Evolutionary conservation across 371 early-diverging fungal species (phyloP).

Genomic region (Mortierella sp.): DNA sequence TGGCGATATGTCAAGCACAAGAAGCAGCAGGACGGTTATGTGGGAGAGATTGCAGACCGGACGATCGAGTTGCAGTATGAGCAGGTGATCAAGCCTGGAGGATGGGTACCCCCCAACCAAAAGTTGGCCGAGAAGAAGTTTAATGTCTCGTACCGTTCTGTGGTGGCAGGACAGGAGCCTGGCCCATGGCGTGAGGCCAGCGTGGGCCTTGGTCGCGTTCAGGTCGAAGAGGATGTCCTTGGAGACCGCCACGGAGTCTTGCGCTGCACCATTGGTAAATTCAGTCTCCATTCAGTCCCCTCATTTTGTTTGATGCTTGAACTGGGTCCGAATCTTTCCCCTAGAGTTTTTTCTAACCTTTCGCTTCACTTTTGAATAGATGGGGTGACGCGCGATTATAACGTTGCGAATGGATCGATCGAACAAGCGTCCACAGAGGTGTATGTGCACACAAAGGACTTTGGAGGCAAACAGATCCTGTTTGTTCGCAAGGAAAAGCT

Average conservation of each 20-base stretch:
- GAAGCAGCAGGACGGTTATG: conserved; percentile 54
- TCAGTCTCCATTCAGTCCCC: too few relatives aligned
- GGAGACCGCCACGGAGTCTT: conserved; percentile 54
- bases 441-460: conserved; percentile 66
- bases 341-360: neutral
- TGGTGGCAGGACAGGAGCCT: conserved; percentile 35
- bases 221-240: conserved; percentile 45
- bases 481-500: conserved; percentile 61
- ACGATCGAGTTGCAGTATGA: conserved; percentile 60
- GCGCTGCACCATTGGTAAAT: conserved; percentile 61
- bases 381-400: conserved; percentile 63
- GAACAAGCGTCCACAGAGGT: conserved; percentile 56
- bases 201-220: conserved; percentile 42
- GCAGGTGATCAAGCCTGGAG: conserved; percentile 50
- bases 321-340: neutral
- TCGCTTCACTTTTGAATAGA: conserved; percentile 35
- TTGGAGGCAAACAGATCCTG: conserved; percentile 61
- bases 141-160: conserved; percentile 41
- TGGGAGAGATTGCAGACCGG: conserved; percentile 51
- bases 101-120: conserved; percentile 55
- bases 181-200: conserved; percentile 45
- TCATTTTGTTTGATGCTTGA: conserved; percentile 1
- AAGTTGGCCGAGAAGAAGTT: conserved; percentile 52
- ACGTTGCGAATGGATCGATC: conserved; percentile 64
- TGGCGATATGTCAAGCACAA: conserved; percentile 70